phyloP scores from a whole-genome alignment of 2,329 filamentous ascomycete species.

The Colletotrichum sp. region DNA sequence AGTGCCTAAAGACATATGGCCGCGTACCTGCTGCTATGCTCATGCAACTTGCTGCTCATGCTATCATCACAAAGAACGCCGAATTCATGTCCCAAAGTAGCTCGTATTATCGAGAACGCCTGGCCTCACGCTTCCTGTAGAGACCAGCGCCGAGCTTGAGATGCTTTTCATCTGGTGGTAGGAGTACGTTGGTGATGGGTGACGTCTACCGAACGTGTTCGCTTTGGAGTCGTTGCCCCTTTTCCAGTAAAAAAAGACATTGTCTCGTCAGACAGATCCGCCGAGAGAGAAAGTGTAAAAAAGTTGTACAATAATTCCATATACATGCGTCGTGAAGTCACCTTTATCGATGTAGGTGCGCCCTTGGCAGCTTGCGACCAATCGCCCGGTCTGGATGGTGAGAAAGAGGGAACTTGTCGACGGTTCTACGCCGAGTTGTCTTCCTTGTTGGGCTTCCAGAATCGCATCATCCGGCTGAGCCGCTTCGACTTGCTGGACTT shows the following conservation, averaged over 20 bases:
- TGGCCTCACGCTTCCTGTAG: neutral
- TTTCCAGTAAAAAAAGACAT: conserved; percentile 1
- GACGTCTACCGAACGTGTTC: neutral
- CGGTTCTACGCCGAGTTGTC: conserved; percentile 29
- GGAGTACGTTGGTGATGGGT: neutral
- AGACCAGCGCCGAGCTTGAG: neutral
- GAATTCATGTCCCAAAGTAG: conserved; percentile 22
- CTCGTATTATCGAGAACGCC: neutral
- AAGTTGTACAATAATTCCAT: conserved; percentile 41
- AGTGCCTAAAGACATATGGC: conserved; percentile 10
- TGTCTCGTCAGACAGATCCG: neutral
- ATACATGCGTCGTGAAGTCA: conserved; percentile 36
- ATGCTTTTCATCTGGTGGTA: neutral
- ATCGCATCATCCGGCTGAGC: conserved; percentile 77
- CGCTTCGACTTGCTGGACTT: conserved; percentile 71
- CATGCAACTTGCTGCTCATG: conserved; percentile 41
- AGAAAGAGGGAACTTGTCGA: neutral
- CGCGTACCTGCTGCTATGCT: conserved; percentile 24
- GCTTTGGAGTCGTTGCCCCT: neutral
- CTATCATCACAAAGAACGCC: conserved; percentile 37
- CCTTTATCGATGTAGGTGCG: conserved; percentile 7
- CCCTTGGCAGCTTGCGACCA: neutral
- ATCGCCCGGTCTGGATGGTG: neutral
- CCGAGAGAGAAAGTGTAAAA: conserved; percentile 24
- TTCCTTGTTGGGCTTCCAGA: conserved; percentile 70